Evolutionary conservation across 2,329 filamentous ascomycete species (phyloP).

Genomic region (Phialophora chinensis): DNA sequence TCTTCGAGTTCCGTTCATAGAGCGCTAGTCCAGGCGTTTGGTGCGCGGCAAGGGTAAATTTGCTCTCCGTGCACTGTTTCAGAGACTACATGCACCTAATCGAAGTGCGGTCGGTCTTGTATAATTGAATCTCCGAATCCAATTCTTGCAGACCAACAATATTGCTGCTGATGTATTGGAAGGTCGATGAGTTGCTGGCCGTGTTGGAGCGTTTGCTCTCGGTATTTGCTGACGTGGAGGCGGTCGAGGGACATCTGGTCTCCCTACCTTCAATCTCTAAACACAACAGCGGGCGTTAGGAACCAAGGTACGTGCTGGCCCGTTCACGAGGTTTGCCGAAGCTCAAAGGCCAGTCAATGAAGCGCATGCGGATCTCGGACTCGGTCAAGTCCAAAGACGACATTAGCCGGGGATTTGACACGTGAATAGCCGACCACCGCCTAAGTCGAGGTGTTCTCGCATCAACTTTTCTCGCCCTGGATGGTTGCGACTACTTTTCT

Average conservation of each 20-base stretch:
- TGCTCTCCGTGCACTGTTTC: background rate
- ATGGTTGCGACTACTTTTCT: slow-evolving; percentile 90
- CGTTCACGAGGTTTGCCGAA: background rate
- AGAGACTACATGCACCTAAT: background rate
- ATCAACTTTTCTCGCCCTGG: slow-evolving; percentile 73
- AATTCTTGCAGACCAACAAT: background rate
- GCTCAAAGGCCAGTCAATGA: background rate
- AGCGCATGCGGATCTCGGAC: no score
- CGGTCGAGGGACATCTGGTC: background rate
- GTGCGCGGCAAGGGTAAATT: background rate
- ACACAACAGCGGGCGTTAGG: background rate
- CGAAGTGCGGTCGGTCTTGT: background rate
- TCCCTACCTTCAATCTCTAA: background rate
- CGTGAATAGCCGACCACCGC: background rate
- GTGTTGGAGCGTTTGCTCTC: background rate
- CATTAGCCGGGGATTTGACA: background rate
- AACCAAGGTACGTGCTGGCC: background rate
- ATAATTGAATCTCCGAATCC: background rate
- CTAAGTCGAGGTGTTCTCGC: background rate
- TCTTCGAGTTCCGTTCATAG: background rate
- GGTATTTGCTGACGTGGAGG: background rate
- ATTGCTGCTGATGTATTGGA: background rate
- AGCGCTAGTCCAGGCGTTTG: background rate
- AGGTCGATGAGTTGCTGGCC: background rate
- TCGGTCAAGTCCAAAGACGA: background rate